Evolutionary conservation across 2,329 filamentous ascomycete species (phyloP).

Genomic region (Tolypocladium endophyticum): DNA sequence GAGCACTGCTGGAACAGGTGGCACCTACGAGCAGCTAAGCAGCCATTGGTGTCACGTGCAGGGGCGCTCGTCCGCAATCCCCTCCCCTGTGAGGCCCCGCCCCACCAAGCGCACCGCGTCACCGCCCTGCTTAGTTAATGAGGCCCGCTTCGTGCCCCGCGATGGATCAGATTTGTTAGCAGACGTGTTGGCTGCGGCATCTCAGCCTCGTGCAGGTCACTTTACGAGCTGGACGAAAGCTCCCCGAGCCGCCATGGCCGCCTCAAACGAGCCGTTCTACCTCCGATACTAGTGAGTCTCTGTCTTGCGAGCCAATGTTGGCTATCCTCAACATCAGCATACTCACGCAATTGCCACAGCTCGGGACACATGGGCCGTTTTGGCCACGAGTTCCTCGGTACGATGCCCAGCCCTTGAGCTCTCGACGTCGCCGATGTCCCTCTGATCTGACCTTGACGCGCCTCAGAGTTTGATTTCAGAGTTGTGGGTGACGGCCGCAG

Average conservation of each 20-base stretch:
- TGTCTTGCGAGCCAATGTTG: constrained; percentile 1
- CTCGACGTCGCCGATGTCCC: neutral
- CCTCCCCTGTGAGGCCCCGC: too few species aligned
- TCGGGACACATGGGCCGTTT: constrained; percentile 96
- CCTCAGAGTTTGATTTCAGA: constrained; percentile 86
- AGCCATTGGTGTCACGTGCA: neutral
- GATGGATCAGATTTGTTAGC: neutral
- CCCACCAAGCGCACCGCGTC: neutral
- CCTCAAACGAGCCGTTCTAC: constrained; percentile 77
- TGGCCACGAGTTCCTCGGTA: constrained; percentile 95
- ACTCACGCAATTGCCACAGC: constrained; percentile 35
- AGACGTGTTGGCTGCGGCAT: neutral
- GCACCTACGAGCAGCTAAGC: neutral
- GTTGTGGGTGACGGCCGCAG: constrained; percentile 87
- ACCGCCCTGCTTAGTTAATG: neutral
- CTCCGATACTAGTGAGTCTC: constrained; percentile 85
- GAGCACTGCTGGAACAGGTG: constrained; percentile 3
- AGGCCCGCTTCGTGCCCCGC: neutral
- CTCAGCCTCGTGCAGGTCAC: neutral
- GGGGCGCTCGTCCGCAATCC: neutral
- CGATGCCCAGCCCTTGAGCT: neutral
- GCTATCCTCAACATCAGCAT: neutral
- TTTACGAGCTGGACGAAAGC: neutral
- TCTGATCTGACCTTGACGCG: neutral
- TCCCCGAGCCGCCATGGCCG: constrained; percentile 41